Percentiles rank a stretch among this genome's conserved stretches.
These are phyloP conservation scores for Silene vulgaris DNA, from an alignment of 179 eudicot genomes.

Conservation along the genomic window DNA sequence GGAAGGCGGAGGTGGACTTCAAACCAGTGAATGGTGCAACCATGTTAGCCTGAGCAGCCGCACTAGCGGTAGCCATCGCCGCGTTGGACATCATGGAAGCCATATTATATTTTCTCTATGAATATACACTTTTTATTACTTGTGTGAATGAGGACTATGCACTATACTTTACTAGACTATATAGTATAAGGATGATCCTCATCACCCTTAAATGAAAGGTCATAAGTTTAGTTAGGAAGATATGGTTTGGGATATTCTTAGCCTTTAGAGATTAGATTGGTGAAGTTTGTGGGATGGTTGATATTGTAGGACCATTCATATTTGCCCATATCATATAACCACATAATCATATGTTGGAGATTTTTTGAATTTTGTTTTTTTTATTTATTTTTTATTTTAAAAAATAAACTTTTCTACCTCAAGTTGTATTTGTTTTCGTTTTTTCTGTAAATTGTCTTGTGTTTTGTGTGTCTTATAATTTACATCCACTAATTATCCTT, in stretches of 20 bases:
- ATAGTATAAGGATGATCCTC: slow-evolving; percentile 5
- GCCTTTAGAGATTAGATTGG: slow-evolving; percentile 9
- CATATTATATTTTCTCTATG: slow-evolving; percentile 14
- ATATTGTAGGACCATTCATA: background rate
- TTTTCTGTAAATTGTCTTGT: background rate
- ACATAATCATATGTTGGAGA: background rate
- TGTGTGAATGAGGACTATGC: slow-evolving; percentile 12
- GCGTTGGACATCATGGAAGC: slow-evolving; percentile 33
- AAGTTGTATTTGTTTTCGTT: background rate
- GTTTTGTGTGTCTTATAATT: background rate
- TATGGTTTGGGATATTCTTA: slow-evolving; percentile 21
- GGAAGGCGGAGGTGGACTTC: slow-evolving; percentile 33
- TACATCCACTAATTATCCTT: background rate
- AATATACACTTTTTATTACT: background rate
- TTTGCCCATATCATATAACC: background rate
- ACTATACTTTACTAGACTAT: background rate
- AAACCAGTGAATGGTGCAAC: slow-evolving; percentile 36
- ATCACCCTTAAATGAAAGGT: slow-evolving; percentile 15
- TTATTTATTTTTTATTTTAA: too few relatives aligned
- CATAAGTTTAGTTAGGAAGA: slow-evolving; percentile 14
- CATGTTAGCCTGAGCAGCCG: slow-evolving; percentile 28
- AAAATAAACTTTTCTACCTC: background rate
- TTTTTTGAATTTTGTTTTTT: too few relatives aligned
- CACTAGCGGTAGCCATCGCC: slow-evolving; percentile 25
- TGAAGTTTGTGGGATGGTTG: slow-evolving; percentile 4